A percentile compares a stretch with the other conserved stretches of the same genome.
Evolutionary conservation across 116 monocot genomes (phyloP).

Genomic region (Papilionanthe hybrid): DNA sequence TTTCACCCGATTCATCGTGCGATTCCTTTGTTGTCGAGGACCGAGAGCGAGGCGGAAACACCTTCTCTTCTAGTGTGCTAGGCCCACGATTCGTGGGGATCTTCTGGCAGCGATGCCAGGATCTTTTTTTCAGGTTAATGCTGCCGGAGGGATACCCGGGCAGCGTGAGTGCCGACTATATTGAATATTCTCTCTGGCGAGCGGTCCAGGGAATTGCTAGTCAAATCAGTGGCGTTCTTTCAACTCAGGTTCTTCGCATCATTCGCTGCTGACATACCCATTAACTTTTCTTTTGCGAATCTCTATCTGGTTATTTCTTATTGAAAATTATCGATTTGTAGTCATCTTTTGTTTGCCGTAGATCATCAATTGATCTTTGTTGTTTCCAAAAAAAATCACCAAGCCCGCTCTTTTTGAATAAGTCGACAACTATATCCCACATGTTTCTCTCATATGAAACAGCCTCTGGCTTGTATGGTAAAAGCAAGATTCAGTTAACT

Average conservation of each 20-base stretch:
- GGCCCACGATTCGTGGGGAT: conserved; percentile 2
- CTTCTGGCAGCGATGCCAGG: conserved; percentile 29
- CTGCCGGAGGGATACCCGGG: conserved; percentile 78
- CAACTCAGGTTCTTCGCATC: conserved; percentile 62
- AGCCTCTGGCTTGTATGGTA: too few relatives aligned
- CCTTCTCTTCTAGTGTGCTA: not conserved
- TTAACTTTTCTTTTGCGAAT: not conserved
- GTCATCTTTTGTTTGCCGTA: not conserved
- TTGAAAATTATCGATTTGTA: not conserved
- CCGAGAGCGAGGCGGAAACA: not conserved
- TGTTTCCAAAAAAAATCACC: not conserved
- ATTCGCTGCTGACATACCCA: not conserved
- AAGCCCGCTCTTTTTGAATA: not conserved
- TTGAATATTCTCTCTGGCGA: conserved; percentile 90
- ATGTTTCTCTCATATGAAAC: not conserved
- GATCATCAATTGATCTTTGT: not conserved
- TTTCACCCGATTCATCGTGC: conserved; percentile 26
- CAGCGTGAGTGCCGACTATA: conserved; percentile 79
- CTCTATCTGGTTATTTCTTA: not conserved
- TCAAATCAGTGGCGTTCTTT: conserved; percentile 86
- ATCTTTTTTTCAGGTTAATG: conserved; percentile 40
- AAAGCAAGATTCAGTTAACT: too few relatives aligned
- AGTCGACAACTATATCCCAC: not conserved
- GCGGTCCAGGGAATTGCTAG: conserved; percentile 87
- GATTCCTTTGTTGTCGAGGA: conserved; percentile 21